These are phyloP conservation scores for Kwoniella dejecticola DNA, from an alignment of 768 basidiomycete genomes.

Conservation along the genomic window DNA sequence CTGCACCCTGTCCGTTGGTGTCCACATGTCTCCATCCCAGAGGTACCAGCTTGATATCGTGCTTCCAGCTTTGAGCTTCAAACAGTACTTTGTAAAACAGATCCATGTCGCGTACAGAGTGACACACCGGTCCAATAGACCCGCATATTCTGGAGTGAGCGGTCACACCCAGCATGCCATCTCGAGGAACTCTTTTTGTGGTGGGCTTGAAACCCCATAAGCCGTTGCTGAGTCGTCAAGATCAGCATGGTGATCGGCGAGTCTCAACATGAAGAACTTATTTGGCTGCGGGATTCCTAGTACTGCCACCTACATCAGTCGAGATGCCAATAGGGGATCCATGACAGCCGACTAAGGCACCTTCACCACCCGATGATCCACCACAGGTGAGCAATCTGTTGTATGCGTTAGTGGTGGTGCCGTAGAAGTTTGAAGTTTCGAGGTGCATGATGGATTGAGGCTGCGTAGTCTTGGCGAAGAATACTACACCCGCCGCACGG, in stretches of 20 bases:
- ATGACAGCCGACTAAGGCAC: constrained; percentile 30
- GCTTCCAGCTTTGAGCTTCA: too few relatives aligned
- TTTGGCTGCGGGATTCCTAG: constrained; percentile 20
- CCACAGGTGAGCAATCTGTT: constrained; percentile 39
- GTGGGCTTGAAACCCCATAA: neutral
- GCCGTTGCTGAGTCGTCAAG: too few relatives aligned
- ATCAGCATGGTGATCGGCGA: too few relatives aligned
- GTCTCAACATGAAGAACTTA: neutral
- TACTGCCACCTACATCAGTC: constrained; percentile 38
- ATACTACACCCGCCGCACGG: constrained; percentile 40
- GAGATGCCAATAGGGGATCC: constrained; percentile 10
- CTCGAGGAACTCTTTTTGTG: neutral
- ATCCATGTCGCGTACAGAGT: too few relatives aligned
- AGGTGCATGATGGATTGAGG: constrained; percentile 48
- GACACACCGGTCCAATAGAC: too few relatives aligned
- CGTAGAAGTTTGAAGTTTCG: constrained; percentile 37
- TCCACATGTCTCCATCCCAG: too few relatives aligned
- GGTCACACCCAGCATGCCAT: too few relatives aligned
- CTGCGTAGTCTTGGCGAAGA: constrained; percentile 37
- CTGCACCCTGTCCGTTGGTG: too few relatives aligned
- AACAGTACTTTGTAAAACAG: too few relatives aligned
- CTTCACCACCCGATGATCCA: constrained; percentile 46
- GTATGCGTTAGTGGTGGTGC: constrained; percentile 38
- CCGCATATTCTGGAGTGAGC: too few relatives aligned
- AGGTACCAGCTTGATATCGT: too few relatives aligned